Base-by-base conservation (phyloP, 345 rosid species). In the Isatis tinctoria region DNA sequence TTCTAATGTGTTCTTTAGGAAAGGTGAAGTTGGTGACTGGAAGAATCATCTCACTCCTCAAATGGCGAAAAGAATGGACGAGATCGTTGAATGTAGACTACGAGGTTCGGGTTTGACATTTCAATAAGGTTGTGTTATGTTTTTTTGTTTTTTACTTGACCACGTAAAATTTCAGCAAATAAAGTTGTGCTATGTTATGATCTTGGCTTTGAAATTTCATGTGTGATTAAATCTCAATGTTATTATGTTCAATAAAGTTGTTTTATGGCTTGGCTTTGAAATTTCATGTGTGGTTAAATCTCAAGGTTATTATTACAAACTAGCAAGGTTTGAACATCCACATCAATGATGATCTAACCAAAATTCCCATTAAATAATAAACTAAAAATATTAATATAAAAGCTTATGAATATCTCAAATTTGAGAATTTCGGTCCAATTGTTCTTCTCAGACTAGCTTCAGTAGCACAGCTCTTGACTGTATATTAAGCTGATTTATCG, bases 21-120 rank as follows among this genome's bases (percentile, higher is more conserved):
- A 75, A 72, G 93, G 93, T 22, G 80, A 79, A 65, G 80, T 85
- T 14, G 88, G 90, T 28, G 93, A 86, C 4, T 84, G 81, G 78
- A 56, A 39, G 41, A 83, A 85, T 74, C 51, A 83, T 80, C 79
- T 88, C 40, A 81, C 87, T 1, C 47, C 70, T 3, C 81, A 83
- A 2, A 85, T 86, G 87, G 69, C 39, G 0, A 78, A 67, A 49
- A 69, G 58, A 14, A 10, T 88, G 7, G 85, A 86, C 47, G 61
- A 47, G n/a, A 76, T 85, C 43, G 70, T 81, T 44, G 73, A 81
- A 36, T 11, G 63, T 20, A 85, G 72, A 72, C 60, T 85, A 12
- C 54, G 48, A 51, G 79, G 65, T 14, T 79, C 52, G 22, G 85
- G 84, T 5, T 70, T 86, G 60, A 61, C 11, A 16, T 67, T 84